These are phyloP conservation scores for Backusella mclennaniae DNA, from an alignment of 192 early-diverging fungal species.

Conservation along the genomic window DNA sequence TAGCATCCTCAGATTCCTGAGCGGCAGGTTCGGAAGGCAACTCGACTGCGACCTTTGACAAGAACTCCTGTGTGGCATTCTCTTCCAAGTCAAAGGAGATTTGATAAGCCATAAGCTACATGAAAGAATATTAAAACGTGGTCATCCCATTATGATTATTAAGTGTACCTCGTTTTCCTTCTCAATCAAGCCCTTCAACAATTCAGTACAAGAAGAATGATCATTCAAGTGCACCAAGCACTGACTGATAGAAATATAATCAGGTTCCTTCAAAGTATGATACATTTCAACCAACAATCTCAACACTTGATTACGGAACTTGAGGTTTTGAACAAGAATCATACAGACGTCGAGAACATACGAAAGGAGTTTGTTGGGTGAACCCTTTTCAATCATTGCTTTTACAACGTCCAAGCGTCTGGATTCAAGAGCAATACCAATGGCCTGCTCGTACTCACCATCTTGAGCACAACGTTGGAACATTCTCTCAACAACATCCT, in stretches of 20 bases:
- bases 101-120: constrained; percentile 85
- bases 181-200: constrained; percentile 68
- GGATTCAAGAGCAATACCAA: constrained; percentile 95
- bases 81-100: constrained; percentile 97
- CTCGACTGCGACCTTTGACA: constrained; percentile 69
- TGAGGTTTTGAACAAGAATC: constrained; percentile 79
- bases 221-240: constrained; percentile 92
- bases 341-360: constrained; percentile 87
- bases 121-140: neutral
- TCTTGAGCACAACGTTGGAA: constrained; percentile 88
- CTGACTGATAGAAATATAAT: constrained; percentile 90
- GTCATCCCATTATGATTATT: neutral
- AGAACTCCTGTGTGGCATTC: constrained; percentile 96
- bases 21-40: constrained; percentile 46
- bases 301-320: constrained; percentile 81
- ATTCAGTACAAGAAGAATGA: constrained; percentile 64
- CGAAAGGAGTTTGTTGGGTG: constrained; percentile 68
- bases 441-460: constrained; percentile 86
- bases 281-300: constrained; percentile 75
- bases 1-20: constrained; percentile 39
- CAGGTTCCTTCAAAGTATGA: constrained; percentile 71
- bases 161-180: constrained; percentile 54
- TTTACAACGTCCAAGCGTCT: constrained; percentile 89
- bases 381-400: constrained; percentile 70
- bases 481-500: constrained; percentile 93